Conservation (phyloP, 257 asterid species). For the Penstemon newberryi region DNA sequence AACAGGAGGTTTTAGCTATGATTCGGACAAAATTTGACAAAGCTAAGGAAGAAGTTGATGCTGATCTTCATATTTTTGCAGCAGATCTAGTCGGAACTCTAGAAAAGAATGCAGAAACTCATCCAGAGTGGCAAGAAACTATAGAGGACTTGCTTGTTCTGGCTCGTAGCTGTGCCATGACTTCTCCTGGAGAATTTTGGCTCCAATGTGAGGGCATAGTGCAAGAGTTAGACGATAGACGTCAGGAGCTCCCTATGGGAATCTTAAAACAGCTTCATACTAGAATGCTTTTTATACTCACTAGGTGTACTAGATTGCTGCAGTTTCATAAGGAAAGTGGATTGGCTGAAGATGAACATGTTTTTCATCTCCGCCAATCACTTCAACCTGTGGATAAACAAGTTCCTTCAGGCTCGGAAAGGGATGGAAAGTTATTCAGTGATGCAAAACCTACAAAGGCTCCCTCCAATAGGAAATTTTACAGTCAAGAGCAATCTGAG, state of each 20-base stretch:
- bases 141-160: slow-evolving; percentile 90
- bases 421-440: slow-evolving; percentile 44
- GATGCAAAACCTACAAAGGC: slow-evolving; percentile 48
- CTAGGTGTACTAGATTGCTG: slow-evolving; percentile 91
- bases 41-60: slow-evolving; percentile 98
- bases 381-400: slow-evolving; percentile 72
- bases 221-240: slow-evolving; percentile 94
- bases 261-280: slow-evolving; percentile 93
- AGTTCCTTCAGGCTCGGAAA: slow-evolving; percentile 43
- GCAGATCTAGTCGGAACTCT: slow-evolving; percentile 89
- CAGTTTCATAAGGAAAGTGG: slow-evolving; percentile 97
- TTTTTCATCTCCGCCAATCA: slow-evolving; percentile 46
- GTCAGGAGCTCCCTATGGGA: slow-evolving; percentile 97
- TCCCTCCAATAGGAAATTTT: slow-evolving; percentile 62
- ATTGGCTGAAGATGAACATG: slow-evolving; percentile 81
- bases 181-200: slow-evolving; percentile 96
- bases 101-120: slow-evolving; percentile 86
- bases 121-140: slow-evolving; percentile 97
- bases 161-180: slow-evolving; percentile 96
- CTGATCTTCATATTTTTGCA: slow-evolving; percentile 93
- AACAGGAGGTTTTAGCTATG: slow-evolving; percentile 90
- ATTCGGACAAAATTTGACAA: slow-evolving; percentile 87
- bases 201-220: slow-evolving; percentile 99
- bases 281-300: slow-evolving; percentile 96
- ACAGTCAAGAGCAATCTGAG: slow-evolving; percentile 91